These are phyloP conservation scores for Skeletonema marinoi DNA, from an alignment of 108 stramenopile genomes.

Conservation along the genomic window DNA sequence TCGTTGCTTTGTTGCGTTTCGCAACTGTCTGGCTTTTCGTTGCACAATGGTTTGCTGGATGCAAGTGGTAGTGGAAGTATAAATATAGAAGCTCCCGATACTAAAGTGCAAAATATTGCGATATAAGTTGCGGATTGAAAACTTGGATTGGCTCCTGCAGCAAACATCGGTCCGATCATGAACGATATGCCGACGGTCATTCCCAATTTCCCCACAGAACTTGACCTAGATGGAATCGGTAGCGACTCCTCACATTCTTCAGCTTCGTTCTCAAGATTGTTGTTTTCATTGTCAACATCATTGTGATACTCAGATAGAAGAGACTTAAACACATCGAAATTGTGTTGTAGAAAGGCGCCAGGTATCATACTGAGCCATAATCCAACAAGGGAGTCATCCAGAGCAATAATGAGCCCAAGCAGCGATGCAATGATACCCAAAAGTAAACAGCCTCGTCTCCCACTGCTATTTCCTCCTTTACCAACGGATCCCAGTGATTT, in stretches of 20 bases:
- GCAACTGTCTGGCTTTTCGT: neutral
- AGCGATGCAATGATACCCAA: slow-evolving; percentile 65
- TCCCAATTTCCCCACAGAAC: slow-evolving; percentile 73
- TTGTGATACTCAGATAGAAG: slow-evolving; percentile 74
- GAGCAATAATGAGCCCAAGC: slow-evolving; percentile 45
- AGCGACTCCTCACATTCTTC: neutral
- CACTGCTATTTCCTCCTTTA: slow-evolving; percentile 30
- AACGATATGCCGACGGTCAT: slow-evolving; percentile 85
- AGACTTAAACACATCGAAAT: slow-evolving; percentile 78
- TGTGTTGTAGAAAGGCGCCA: slow-evolving; percentile 75
- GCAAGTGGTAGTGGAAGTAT: slow-evolving; percentile 46
- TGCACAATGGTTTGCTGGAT: slow-evolving; percentile 3
- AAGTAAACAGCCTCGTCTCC: slow-evolving; percentile 59
- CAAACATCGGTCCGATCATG: slow-evolving; percentile 76
- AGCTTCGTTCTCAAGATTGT: neutral
- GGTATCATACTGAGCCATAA: slow-evolving; percentile 82
- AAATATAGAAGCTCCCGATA: slow-evolving; percentile 40
- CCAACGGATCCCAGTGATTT: slow-evolving; percentile 29
- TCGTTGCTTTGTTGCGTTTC: slow-evolving; percentile 1
- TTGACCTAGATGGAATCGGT: slow-evolving; percentile 41
- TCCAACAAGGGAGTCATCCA: slow-evolving; percentile 33
- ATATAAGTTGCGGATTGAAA: slow-evolving; percentile 58
- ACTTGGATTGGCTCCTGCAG: slow-evolving; percentile 48
- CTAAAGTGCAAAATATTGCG: slow-evolving; percentile 50
- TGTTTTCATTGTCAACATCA: slow-evolving; percentile 40